Percentiles rank a stretch among this genome's conserved stretches.
Conservation (phyloP, 2,329 filamentous ascomycete species). For the Sphaerulina vaccinii region DNA sequence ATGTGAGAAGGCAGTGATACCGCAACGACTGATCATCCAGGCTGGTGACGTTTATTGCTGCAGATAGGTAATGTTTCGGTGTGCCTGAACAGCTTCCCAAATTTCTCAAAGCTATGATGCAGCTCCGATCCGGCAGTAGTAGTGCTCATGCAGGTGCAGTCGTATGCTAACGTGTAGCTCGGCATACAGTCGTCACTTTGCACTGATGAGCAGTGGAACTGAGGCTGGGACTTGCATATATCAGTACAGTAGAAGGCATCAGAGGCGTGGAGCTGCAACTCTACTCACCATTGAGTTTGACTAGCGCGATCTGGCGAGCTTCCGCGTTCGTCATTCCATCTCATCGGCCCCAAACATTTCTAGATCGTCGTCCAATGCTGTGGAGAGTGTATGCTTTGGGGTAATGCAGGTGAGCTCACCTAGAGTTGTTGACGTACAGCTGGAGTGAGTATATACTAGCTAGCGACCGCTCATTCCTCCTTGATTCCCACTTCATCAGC, state of each 20-base stretch:
- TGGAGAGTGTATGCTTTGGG: neutral
- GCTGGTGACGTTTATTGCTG: neutral
- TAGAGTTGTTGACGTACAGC: neutral
- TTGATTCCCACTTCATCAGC: neutral
- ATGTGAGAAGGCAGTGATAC: conserved; percentile 2
- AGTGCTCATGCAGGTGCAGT: neutral
- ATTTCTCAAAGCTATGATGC: neutral
- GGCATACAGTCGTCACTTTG: neutral
- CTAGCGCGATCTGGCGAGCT: neutral
- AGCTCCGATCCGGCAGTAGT: neutral
- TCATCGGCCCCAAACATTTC: neutral
- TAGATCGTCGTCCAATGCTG: neutral
- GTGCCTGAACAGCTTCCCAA: neutral
- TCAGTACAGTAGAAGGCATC: neutral
- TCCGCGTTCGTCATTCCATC: neutral
- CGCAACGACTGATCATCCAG: conserved; percentile 4
- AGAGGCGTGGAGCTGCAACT: neutral
- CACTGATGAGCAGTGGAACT: neutral
- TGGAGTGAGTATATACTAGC: neutral
- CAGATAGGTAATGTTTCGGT: too few relatives aligned
- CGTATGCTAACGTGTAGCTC: neutral
- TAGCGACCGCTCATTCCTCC: neutral
- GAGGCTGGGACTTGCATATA: neutral
- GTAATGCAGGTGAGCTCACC: neutral
- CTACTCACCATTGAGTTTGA: neutral